phyloP scores from a whole-genome alignment of 139 green algal species.

The Coccomyxa sp. region DNA sequence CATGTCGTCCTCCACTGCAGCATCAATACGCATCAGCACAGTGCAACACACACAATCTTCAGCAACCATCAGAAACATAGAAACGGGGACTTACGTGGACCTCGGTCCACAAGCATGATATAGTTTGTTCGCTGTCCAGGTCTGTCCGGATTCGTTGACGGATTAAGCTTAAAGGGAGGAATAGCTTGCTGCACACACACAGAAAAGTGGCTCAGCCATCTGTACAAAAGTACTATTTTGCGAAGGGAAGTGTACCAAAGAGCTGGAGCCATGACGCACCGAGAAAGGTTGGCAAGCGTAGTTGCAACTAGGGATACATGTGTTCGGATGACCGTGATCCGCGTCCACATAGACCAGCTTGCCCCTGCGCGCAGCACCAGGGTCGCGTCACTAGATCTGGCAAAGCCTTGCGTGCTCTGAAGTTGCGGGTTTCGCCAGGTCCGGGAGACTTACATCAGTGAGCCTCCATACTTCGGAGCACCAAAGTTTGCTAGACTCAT shows the following conservation, averaged over 20 bases:
- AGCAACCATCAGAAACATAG: neutral
- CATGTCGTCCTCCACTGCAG: slow-evolving; percentile 10
- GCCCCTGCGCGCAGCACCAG: slow-evolving; percentile 20
- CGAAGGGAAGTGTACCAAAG: neutral
- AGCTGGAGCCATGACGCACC: slow-evolving; percentile 14
- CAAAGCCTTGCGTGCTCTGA: neutral
- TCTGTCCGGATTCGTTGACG: slow-evolving; percentile 5
- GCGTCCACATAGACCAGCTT: slow-evolving; percentile 39
- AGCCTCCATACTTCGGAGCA: slow-evolving; percentile 56
- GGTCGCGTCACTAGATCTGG: neutral
- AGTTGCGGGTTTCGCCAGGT: too few relatives aligned
- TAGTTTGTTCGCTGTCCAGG: slow-evolving; percentile 30
- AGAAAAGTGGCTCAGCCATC: neutral
- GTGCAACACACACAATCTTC: neutral
- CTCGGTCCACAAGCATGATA: slow-evolving; percentile 73
- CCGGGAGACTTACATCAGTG: slow-evolving; percentile 38
- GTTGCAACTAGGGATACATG: slow-evolving; percentile 27
- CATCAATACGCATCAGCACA: neutral
- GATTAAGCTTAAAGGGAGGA: slow-evolving; percentile 34
- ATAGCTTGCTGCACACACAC: slow-evolving; percentile 19
- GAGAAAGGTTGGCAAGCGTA: slow-evolving; percentile 42
- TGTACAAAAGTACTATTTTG: neutral
- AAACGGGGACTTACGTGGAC: slow-evolving; percentile 26
- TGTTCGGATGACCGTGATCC: slow-evolving; percentile 18
- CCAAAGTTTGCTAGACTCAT: slow-evolving; percentile 74